Evolutionary conservation across 1,139 yeast species (phyloP).

Genomic region (Sugiyamaella japonica): DNA sequence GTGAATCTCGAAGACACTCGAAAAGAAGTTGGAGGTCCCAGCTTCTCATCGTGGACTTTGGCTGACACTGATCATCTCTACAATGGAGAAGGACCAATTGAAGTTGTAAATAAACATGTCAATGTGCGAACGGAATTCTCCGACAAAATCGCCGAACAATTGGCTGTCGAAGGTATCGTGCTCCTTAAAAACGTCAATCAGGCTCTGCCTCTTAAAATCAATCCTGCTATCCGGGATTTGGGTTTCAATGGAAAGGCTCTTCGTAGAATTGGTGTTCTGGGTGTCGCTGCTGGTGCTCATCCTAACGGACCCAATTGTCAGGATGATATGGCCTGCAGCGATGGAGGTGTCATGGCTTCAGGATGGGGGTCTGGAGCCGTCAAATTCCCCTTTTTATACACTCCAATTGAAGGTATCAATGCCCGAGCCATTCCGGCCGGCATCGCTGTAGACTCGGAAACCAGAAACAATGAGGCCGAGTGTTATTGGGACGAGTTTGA

Average conservation of each 20-base stretch:
- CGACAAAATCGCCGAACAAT: constrained; percentile 52
- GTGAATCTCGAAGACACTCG: constrained; percentile 33
- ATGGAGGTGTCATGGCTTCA: constrained; percentile 33
- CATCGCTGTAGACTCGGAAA: constrained; percentile 28
- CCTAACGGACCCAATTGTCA: constrained; percentile 45
- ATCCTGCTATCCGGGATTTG: constrained; percentile 27
- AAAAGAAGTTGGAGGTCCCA: constrained; percentile 48
- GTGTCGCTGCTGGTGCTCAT: constrained; percentile 36
- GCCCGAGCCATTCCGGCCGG: constrained; percentile 27
- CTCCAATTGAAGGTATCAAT: constrained; percentile 47
- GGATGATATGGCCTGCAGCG: constrained; percentile 33
- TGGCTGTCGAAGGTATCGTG: constrained; percentile 59
- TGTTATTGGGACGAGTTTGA: constrained; percentile 40
- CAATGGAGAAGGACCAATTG: constrained; percentile 52
- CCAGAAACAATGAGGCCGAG: constrained; percentile 41
- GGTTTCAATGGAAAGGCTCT: constrained; percentile 40
- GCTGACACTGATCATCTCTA: constrained; percentile 55
- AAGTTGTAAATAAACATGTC: constrained; percentile 55
- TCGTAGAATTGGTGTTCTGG: constrained; percentile 51
- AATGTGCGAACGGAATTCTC: constrained; percentile 54
- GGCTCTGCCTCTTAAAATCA: constrained; percentile 53
- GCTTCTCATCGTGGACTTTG: constrained; percentile 60
- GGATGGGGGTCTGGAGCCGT: constrained; percentile 54
- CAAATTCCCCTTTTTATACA: constrained; percentile 53
- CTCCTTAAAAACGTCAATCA: constrained; percentile 54